Base-by-base conservation (phyloP, 345 rosid genomes). In the Aegle marmelos region DNA sequence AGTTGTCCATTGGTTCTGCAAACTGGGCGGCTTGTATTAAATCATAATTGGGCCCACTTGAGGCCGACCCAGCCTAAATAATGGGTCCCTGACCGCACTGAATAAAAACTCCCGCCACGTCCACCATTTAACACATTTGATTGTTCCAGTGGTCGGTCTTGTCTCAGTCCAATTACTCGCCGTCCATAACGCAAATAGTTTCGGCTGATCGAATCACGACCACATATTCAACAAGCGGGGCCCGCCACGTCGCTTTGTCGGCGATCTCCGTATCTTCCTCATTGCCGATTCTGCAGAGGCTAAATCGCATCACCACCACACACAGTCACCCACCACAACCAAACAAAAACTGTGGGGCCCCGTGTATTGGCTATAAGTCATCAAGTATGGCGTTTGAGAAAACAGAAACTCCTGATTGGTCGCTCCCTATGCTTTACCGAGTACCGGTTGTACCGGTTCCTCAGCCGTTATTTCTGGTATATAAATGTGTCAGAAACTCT, bases 391-490 rank as follows among this genome's bases (percentile, higher is more conserved):
- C 78, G 2, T 50, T 22, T 41, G 31, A 10, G 27, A 31, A 39
- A 60, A 61, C 58, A 45, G 60, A 16, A 68, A 33, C 60, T 57
- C 69, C 79, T 36, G 27, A 4, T 31, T 75, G 41, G 36, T 31
- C 67, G 31, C 22, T 41, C 17, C 19, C 45, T 9, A 2, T 3
- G 17, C 16, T 39, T 85, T 68, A 79, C 88, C 70, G 78, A 74
- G 56, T 13, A 78, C 79, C 76, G 79, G 31, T 11, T 33, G 21
- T 63, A 69, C 81, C 84, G 41, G 79, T 77, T 81, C 75, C 25
- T 16, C 33, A 16, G 86, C 83, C 85, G 83, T 79, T 82, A 72
- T 76, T 81, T 81, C 63, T 37, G 82, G 76, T 66, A 36, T 78
- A 59, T 80, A 81, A 33, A 16, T 45, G 17, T 45, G 13, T 5